A percentile compares a stretch with the other conserved stretches of the same genome.
Conservation (phyloP, 1,284 basidiomycete species). For the Rhizoctonia solani region DNA sequence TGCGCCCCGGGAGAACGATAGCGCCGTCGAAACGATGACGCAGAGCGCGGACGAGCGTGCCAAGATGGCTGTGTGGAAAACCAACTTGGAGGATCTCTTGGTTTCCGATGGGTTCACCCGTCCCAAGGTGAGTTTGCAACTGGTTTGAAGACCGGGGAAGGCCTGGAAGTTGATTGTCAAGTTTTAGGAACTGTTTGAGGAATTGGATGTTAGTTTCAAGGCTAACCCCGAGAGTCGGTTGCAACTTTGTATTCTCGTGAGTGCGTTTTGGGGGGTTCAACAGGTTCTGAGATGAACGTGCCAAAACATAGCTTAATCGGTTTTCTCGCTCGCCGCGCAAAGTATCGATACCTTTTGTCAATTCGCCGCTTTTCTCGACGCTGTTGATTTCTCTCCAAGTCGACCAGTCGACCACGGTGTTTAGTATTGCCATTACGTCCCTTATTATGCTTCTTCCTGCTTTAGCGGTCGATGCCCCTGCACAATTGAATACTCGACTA, state of each 20-base stretch:
- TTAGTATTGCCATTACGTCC: constrained; percentile 62
- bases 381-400: constrained; percentile 65
- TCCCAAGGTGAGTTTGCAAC: constrained; percentile 67
- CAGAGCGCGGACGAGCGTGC: constrained; percentile 63
- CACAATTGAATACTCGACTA: constrained; percentile 59
- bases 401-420: constrained; percentile 71
- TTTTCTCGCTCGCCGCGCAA: constrained; percentile 34
- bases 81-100: constrained; percentile 72
- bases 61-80: constrained; percentile 67
- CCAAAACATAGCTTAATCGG: no score
- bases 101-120: constrained; percentile 62
- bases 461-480: constrained; percentile 64
- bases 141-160: no score
- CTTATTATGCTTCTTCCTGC: constrained; percentile 73
- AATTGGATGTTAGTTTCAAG: constrained; percentile 61
- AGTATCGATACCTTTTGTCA: constrained; percentile 52
- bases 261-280: constrained; percentile 16
- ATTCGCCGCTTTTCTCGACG: constrained; percentile 63
- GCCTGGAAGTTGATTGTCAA: background rate
- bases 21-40: constrained; percentile 71
- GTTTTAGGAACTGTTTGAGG: constrained; percentile 53
- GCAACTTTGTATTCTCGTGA: constrained; percentile 33
- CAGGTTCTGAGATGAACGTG: no score
- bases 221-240: constrained; percentile 27
- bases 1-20: constrained; percentile 69